Evolutionary conservation across 2,329 filamentous ascomycete species (phyloP).

Genomic region (Allantophomopsis lycopodina): DNA sequence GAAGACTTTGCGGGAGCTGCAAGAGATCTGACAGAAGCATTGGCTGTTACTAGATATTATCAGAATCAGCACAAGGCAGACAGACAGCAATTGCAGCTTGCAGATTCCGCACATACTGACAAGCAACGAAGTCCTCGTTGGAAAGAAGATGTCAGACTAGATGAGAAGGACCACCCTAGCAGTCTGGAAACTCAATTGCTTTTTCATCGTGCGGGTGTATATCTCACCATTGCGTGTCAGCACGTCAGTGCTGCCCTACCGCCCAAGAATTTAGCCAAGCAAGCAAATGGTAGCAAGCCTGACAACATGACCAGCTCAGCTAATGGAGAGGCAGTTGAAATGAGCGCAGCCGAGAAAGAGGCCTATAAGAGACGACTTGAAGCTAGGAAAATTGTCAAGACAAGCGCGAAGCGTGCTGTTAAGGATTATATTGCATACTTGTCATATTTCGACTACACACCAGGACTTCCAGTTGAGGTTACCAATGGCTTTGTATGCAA

Average conservation of each 20-base stretch:
- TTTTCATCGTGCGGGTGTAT: slow-evolving; percentile 62
- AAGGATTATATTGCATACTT: slow-evolving; percentile 64
- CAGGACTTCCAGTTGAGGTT: slow-evolving; percentile 23
- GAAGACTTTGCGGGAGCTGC: slow-evolving; percentile 58
- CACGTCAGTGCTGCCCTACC: slow-evolving; percentile 43
- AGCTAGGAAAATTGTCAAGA: slow-evolving; percentile 55
- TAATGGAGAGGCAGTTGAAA: slow-evolving; percentile 9
- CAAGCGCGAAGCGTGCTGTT: slow-evolving; percentile 62
- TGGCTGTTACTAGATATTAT: slow-evolving; percentile 29
- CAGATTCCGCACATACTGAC: slow-evolving; percentile 16
- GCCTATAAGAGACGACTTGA: slow-evolving; percentile 32
- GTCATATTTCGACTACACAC: slow-evolving; percentile 65
- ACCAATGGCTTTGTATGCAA: slow-evolving; percentile 36
- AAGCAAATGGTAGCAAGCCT: slow-evolving; percentile 9
- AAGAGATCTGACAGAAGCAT: slow-evolving; percentile 54
- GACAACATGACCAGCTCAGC: slow-evolving; percentile 9
- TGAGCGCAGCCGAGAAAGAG: slow-evolving; percentile 30
- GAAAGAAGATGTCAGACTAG: slow-evolving; percentile 33
- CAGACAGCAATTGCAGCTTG: slow-evolving; percentile 33
- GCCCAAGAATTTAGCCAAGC: slow-evolving; percentile 9
- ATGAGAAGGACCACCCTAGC: slow-evolving; percentile 55
- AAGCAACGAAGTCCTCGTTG: slow-evolving; percentile 21
- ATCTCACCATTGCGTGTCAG: slow-evolving; percentile 58
- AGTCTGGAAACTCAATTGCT: slow-evolving; percentile 63
- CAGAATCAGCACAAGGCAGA: slow-evolving; percentile 17